Evolutionary conservation across 495 filamentous ascomycete genomes (phyloP), one percentile per base, ranked within the genome.

Genomic region (Bombardia bombarda): DNA sequence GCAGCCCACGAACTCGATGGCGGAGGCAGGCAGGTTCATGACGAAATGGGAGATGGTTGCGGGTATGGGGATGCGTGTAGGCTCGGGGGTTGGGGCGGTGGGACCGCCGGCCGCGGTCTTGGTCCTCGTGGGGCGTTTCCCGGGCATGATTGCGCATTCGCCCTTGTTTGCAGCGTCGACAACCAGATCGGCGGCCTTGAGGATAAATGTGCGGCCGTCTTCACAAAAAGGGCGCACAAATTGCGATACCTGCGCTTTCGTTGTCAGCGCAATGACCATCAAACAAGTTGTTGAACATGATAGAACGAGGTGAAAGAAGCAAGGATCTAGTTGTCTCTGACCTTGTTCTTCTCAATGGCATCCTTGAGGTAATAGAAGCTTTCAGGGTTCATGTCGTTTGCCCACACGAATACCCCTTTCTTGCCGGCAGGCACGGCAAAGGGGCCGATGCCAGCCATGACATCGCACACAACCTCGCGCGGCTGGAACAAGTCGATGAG

Each of bases 381-480:
- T 43, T 92, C 84, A 4, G 92, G 92, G 53, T 99, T 99, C 55
- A 96, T 77, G 57, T 99, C 92, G 58, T 97, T 97, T 9, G 89
- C 92, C 84, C 84, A 95, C 28, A 96, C 90, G 51, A 95, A 90
- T n/a, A 87, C 84, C 34, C 77, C 76, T 61, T 83, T 89, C 67
- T 83, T 90, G 20, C 86, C 92, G 1, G 92, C 90, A 0, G 92
- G 92, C 2, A 97, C 69, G 22, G 90, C 90, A 60, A 99, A 99
- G 1, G 92, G 92, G 1, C 92, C 92, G 32, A 99, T 86, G 24
- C 92, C 92, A 7, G 90, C 90, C 92, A 99, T 99, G 46, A 96
- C 86, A 61, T 99, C 92, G 68, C 83, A 87, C 7, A 97, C 85
- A 19, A 89, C 88, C 50, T 96, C 86, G 18, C 92, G 87, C 1